phyloP scores from a whole-genome alignment of 352 stramenopile species.

The Globisporangium acanthophoron region DNA sequence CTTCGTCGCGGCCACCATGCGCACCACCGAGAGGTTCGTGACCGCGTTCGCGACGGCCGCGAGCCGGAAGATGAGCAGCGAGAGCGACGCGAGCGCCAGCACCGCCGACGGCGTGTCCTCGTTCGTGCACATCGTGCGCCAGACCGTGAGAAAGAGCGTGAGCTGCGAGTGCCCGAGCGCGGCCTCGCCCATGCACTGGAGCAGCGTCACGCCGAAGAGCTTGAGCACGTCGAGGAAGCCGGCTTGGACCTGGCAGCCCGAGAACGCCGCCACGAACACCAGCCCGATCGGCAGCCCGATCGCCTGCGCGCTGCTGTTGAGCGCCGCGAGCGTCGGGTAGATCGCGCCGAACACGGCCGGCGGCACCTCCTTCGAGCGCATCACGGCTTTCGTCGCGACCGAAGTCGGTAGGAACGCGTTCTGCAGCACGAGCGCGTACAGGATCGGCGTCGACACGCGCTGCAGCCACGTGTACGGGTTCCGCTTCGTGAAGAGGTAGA shows the following conservation, averaged over 20 bases:
- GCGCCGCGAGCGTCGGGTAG: constrained; percentile 47
- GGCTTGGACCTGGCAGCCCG: constrained; percentile 35
- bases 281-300: constrained; percentile 38
- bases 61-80: constrained; percentile 41
- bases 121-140: constrained; percentile 38
- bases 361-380: constrained; percentile 41
- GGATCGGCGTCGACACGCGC: constrained; percentile 34
- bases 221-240: constrained; percentile 24
- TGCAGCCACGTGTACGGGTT: constrained; percentile 53
- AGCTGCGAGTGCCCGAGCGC: constrained; percentile 31
- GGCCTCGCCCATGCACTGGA: constrained; percentile 46
- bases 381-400: constrained; percentile 52
- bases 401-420: constrained; percentile 41
- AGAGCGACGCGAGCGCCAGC: constrained; percentile 33
- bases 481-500: constrained; percentile 40
- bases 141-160: constrained; percentile 56
- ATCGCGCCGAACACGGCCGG: constrained; percentile 47
- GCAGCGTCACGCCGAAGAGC: constrained; percentile 39
- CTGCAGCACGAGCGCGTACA: constrained; percentile 43
- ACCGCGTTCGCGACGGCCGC: constrained; percentile 36
- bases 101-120: constrained; percentile 37
- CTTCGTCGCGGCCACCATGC: constrained; percentile 44
- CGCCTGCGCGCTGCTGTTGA: constrained; percentile 46
- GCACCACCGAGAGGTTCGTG: constrained; percentile 56
- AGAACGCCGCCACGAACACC: constrained; percentile 45